Evolutionary conservation across 495 filamentous ascomycete genomes (phyloP).

Genomic region (Cryomyces minteri): DNA sequence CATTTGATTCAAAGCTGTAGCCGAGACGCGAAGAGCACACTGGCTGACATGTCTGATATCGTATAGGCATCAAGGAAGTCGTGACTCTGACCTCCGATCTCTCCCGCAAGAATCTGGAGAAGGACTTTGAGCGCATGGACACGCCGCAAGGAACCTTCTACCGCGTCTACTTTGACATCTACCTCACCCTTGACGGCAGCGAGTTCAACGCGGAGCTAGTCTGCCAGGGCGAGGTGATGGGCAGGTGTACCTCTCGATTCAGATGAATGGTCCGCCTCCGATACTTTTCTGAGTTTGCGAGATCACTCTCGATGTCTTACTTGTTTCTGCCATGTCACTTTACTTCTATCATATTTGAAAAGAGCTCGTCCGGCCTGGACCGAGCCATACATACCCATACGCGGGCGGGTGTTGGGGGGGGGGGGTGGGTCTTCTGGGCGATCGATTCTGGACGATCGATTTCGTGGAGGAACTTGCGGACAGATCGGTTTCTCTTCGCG

Average conservation of each 20-base stretch:
- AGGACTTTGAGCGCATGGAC: constrained; percentile 98
- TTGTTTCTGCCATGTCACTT: too few species aligned
- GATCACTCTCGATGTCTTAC: too few species aligned
- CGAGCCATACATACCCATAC: too few species aligned
- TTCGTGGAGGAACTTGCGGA: too few species aligned
- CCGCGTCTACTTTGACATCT: constrained; percentile 67
- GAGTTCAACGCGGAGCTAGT: constrained; percentile 98
- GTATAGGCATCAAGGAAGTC: constrained; percentile 90
- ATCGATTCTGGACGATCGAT: too few species aligned
- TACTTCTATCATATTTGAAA: too few species aligned
- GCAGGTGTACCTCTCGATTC: constrained; percentile 81
- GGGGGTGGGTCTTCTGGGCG: too few species aligned
- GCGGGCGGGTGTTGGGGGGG: too few species aligned
- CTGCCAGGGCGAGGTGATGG: constrained; percentile 98
- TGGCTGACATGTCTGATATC: background rate
- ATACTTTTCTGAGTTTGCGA: background rate
- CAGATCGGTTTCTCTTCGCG: too few species aligned
- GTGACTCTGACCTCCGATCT: constrained; percentile 95
- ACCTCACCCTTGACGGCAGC: constrained; percentile 88
- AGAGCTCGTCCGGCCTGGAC: too few species aligned
- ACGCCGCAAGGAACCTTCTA: constrained; percentile 98
- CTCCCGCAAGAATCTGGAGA: constrained; percentile 94
- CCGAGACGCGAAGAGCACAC: background rate
- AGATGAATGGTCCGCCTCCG: constrained; percentile 14
- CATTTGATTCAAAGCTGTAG: background rate